Conservation (phyloP, 768 basidiomycete species). For the Psilocybe cubensis region DNA sequence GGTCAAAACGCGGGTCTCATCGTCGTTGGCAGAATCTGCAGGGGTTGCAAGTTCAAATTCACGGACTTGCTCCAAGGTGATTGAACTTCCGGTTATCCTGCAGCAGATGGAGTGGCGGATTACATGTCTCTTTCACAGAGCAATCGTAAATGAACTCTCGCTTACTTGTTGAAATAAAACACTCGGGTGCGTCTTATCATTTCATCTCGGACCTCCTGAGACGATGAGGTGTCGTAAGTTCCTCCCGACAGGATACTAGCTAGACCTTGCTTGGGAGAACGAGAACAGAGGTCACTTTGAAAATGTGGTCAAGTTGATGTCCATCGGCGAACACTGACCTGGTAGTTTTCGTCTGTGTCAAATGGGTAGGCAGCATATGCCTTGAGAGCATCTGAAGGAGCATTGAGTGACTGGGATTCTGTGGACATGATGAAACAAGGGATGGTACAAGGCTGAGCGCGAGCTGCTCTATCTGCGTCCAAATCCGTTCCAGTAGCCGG, state of each 20-base stretch:
- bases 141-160: not conserved
- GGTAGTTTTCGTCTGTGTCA: conserved; percentile 56
- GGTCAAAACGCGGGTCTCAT: conserved; percentile 44
- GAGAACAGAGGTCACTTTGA: conserved; percentile 2
- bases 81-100: conserved; percentile 43
- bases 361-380: conserved; percentile 42
- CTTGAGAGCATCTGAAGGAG: conserved; percentile 2
- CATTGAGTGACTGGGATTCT: conserved; percentile 2
- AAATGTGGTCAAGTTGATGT: not conserved
- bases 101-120: not conserved
- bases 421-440: conserved; percentile 1
- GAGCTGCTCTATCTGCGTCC: not conserved
- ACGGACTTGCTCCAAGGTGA: conserved; percentile 46
- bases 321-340: conserved; percentile 43
- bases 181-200: conserved; percentile 57
- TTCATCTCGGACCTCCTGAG: conserved; percentile 46
- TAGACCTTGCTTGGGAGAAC: conserved; percentile 62
- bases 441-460: not conserved
- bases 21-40: conserved; percentile 1
- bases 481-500: not conserved
- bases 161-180: conserved; percentile 74
- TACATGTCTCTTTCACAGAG: conserved; percentile 23
- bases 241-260: conserved; percentile 54
- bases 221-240: conserved; percentile 33
- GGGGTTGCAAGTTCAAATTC: conserved; percentile 38